Conservation (phyloP, 371 early-diverging fungal genomes). For the Mucor circinelloides region DNA sequence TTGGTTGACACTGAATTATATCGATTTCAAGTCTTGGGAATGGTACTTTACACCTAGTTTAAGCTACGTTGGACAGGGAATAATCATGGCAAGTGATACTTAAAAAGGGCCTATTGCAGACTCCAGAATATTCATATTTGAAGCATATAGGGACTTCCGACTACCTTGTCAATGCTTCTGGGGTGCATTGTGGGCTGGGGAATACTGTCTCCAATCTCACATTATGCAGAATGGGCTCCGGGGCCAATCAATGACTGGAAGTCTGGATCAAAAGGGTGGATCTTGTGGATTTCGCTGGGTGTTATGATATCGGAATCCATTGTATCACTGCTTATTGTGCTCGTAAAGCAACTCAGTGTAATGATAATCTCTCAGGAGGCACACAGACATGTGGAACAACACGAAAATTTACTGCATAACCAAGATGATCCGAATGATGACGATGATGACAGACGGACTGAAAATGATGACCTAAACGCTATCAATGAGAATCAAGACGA, state of each 20-base stretch:
- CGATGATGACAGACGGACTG: constrained; percentile 14
- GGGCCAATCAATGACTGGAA: constrained; percentile 73
- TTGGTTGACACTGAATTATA: constrained; percentile 43
- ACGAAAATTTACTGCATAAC: background rate
- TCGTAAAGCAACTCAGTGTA: constrained; percentile 11
- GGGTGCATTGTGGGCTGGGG: constrained; percentile 83
- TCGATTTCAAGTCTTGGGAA: constrained; percentile 59
- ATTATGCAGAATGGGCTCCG: constrained; percentile 72
- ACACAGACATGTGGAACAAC: background rate
- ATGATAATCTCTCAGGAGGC: background rate
- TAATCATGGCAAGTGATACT: constrained; percentile 66
- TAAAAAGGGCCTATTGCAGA: too few relatives aligned
- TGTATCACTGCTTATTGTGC: constrained; percentile 60
- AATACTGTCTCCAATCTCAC: constrained; percentile 68
- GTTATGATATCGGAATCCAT: constrained; percentile 79
- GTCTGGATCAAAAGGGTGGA: constrained; percentile 75
- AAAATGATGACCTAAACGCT: background rate
- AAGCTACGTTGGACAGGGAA: constrained; percentile 80
- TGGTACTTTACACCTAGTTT: constrained; percentile 77
- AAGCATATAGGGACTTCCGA: constrained; percentile 62
- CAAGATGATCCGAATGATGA: constrained; percentile 1
- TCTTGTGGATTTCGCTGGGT: constrained; percentile 76
- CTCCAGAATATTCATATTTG: too few relatives aligned
- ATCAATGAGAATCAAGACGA: background rate
- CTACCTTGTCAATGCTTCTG: constrained; percentile 68